phyloP scores from a whole-genome alignment of 73 alveolate species.

The Paraurostyla sp. region DNA sequence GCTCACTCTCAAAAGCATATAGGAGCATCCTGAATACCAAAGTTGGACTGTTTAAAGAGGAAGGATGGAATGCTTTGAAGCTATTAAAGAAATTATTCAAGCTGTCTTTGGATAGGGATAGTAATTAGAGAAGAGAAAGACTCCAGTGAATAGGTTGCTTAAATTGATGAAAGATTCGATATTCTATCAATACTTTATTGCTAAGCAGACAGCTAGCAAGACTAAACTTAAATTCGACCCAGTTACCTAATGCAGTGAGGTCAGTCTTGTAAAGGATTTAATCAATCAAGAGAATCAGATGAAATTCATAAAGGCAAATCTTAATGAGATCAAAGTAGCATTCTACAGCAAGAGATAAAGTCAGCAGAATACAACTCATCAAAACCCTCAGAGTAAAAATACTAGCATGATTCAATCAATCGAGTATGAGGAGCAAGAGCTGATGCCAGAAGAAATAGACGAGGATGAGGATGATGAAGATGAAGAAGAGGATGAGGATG shows the following conservation, averaged over 20 bases:
- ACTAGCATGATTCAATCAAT: conserved; percentile 27
- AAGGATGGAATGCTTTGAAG: conserved; percentile 82
- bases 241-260: conserved; percentile 53
- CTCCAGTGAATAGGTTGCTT: conserved; percentile 33
- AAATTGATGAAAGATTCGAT: conserved; percentile 64
- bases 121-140: conserved; percentile 17
- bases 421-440: conserved; percentile 26
- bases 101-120: neutral
- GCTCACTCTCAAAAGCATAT: conserved; percentile 72
- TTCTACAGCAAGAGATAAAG: conserved; percentile 25
- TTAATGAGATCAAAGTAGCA: conserved; percentile 51
- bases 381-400: conserved; percentile 11
- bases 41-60: conserved; percentile 87
- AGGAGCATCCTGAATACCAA: conserved; percentile 83
- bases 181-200: conserved; percentile 26
- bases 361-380: neutral
- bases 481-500: conserved; percentile 32
- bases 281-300: conserved; percentile 5
- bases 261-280: conserved; percentile 55
- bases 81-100: neutral
- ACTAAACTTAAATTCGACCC: conserved; percentile 37
- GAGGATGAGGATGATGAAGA: conserved; percentile 50
- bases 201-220: conserved; percentile 45
- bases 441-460: conserved; percentile 45
- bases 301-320: neutral